phyloP scores from a whole-genome alignment of 768 basidiomycete genomes.

The Lyophyllum decastes region DNA sequence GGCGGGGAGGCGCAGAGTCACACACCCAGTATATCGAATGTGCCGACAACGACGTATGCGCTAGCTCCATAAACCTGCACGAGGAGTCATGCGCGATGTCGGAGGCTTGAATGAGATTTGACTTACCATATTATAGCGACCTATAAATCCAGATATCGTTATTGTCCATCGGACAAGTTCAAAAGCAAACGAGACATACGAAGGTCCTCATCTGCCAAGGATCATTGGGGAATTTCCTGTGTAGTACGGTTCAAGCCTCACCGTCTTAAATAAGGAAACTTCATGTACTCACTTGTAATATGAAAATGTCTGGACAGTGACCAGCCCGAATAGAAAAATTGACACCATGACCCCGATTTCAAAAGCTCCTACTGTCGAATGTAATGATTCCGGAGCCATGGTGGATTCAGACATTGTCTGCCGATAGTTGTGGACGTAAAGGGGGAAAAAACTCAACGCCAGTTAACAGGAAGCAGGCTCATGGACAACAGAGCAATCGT shows the following conservation, averaged over 20 bases:
- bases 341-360: constrained; percentile 13
- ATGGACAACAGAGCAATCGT: too few species aligned
- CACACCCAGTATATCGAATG: constrained; percentile 12
- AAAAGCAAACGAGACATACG: too few species aligned
- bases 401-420: too few species aligned
- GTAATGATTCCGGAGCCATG: background rate
- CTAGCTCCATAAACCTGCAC: constrained; percentile 9
- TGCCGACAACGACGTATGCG: constrained; percentile 7
- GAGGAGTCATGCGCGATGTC: background rate
- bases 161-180: too few species aligned
- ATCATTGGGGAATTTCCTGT: background rate
- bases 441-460: too few species aligned
- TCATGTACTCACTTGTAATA: constrained; percentile 11
- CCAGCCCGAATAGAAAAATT: constrained; percentile 15
- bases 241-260: too few species aligned
- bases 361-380: constrained; percentile 12
- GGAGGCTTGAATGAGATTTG: background rate
- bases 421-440: too few species aligned
- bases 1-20: background rate
- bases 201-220: background rate
- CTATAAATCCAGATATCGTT: background rate
- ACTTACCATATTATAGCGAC: constrained; percentile 13
- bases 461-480: too few species aligned
- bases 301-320: constrained; percentile 12
- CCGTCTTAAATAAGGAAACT: too few species aligned